Percentiles rank a stretch among this genome's conserved stretches.
Conservation (phyloP, 2,329 filamentous ascomycete species). For the Chaetomium sp. region DNA sequence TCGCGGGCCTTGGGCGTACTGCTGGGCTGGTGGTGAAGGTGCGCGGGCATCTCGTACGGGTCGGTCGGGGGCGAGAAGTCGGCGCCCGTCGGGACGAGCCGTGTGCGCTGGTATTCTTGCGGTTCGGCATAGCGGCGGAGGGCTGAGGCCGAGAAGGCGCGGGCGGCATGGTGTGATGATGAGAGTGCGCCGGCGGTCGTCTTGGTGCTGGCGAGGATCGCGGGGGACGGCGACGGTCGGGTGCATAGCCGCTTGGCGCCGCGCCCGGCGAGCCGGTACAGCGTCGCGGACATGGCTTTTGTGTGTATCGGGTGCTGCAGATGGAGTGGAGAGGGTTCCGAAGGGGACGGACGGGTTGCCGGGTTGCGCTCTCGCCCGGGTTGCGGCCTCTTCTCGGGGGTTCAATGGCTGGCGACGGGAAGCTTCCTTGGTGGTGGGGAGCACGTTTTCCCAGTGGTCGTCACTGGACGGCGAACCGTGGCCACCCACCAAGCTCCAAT, state of each 20-base stretch:
- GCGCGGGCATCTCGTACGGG: slow-evolving; percentile 37
- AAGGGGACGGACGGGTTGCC: slow-evolving; percentile 20
- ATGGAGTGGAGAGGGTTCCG: slow-evolving; percentile 24
- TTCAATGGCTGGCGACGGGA: not conserved
- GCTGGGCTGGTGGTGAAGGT: slow-evolving; percentile 25
- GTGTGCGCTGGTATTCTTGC: slow-evolving; percentile 48
- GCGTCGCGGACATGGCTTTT: slow-evolving; percentile 56
- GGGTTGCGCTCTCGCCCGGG: slow-evolving; percentile 19
- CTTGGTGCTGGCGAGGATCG: slow-evolving; percentile 9
- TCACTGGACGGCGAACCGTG: slow-evolving; percentile 15
- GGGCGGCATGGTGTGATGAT: slow-evolving; percentile 26
- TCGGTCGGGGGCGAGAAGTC: slow-evolving; percentile 51
- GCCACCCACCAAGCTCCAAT: slow-evolving; percentile 12
- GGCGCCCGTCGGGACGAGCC: slow-evolving; percentile 58
- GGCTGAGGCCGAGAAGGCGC: slow-evolving; percentile 60
- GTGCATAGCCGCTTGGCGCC: slow-evolving; percentile 60
- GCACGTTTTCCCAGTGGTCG: slow-evolving; percentile 11
- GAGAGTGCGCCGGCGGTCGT: not conserved
- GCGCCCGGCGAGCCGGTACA: slow-evolving; percentile 67
- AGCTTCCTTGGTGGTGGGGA: slow-evolving; percentile 10
- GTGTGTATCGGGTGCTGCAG: not conserved
- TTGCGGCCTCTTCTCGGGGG: slow-evolving; percentile 26
- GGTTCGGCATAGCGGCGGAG: slow-evolving; percentile 58
- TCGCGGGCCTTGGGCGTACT: slow-evolving; percentile 40
- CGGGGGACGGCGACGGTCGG: slow-evolving; percentile 16